Evolutionary conservation across 2,329 filamentous ascomycete species (phyloP), one percentile per base, ranked within the genome.

Genomic region (Alternaria novae-zelandiae): DNA sequence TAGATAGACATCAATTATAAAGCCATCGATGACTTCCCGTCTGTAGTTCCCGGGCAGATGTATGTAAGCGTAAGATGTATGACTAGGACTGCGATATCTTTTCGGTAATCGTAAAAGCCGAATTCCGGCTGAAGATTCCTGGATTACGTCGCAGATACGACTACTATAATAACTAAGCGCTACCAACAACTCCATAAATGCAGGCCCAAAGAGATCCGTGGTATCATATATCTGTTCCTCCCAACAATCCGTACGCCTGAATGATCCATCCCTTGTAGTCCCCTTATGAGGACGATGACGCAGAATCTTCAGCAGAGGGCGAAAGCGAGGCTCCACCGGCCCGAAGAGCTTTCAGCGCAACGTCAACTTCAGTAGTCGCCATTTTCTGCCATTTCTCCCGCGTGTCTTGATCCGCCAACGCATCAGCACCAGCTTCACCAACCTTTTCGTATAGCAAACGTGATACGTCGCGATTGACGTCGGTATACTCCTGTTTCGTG

Each of bases 391-490:
- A 93, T 51, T 86, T 86, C 67, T 87, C 87, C 61, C 89, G 87
- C 59, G 88, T 87, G 26, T 88, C 87, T 21, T 90, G 86, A 72
- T 91, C 87, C 5, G 81, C 76, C 28, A 96, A 85, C 21, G 80
- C 81, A 55, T 80, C 78, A 41, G 84, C 80, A 17, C 77, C 76
- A 62, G 75, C 76, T 63, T 84, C 84, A 6, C 85, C 85, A 25
- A 88, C 85, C 50, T 83, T 83, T 30, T 89, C 93, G 80, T 99
- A 99, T 62, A 99, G 84, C 82, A 91, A 92, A 61, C 93, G 90
- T 45, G 93, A 97, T 32, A 98, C 90, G 64, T 91, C 90, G 66
- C 94, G 90, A 77, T 98, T 98, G 81, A 98, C 97, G 60, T 89
- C 89, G 3, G 93, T 95, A 79, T 97, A 99, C 79, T 97, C 91